phyloP scores from a whole-genome alignment of 495 filamentous ascomycete genomes.

The Podospora fimiseda region DNA sequence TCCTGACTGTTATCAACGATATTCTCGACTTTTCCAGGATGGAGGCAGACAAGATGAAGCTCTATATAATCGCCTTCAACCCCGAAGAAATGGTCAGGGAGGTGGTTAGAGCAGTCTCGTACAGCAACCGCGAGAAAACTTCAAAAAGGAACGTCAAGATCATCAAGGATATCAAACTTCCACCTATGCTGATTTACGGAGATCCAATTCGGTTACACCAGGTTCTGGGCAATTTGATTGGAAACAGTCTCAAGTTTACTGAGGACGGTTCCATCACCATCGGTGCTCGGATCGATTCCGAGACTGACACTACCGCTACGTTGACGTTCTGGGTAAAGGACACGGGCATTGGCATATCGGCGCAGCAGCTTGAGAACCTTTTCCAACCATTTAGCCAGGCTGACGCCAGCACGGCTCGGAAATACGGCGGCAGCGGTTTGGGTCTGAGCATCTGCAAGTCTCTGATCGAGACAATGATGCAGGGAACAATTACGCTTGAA shows the following conservation, averaged over 20 bases:
- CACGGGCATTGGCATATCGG: slow-evolving; percentile 82
- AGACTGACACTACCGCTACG: slow-evolving; percentile 61
- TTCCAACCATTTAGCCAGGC: slow-evolving; percentile 91
- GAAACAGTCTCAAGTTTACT: slow-evolving; percentile 93
- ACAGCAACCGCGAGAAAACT: slow-evolving; percentile 73
- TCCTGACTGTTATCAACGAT: slow-evolving; percentile 92
- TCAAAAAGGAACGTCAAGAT: slow-evolving; percentile 51
- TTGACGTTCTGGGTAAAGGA: slow-evolving; percentile 83
- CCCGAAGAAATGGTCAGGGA: slow-evolving; percentile 81
- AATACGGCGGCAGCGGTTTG: slow-evolving; percentile 85
- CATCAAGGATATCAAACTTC: slow-evolving; percentile 69
- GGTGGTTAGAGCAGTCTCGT: slow-evolving; percentile 77
- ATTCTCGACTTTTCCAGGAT: slow-evolving; percentile 91
- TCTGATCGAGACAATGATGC: slow-evolving; percentile 85
- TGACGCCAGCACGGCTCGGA: slow-evolving; percentile 77
- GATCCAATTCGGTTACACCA: slow-evolving; percentile 89
- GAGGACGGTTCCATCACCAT: slow-evolving; percentile 79
- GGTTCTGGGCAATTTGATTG: slow-evolving; percentile 86
- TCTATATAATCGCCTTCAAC: slow-evolving; percentile 78
- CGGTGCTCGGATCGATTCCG: slow-evolving; percentile 59
- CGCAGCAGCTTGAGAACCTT: slow-evolving; percentile 72
- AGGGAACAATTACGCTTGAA: slow-evolving; percentile 75
- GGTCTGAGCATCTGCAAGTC: slow-evolving; percentile 93
- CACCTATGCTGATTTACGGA: slow-evolving; percentile 73
- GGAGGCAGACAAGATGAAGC: slow-evolving; percentile 92